Conservation (phyloP, 2,329 filamentous ascomycete genomes). For the Epichloe coenophiala region DNA sequence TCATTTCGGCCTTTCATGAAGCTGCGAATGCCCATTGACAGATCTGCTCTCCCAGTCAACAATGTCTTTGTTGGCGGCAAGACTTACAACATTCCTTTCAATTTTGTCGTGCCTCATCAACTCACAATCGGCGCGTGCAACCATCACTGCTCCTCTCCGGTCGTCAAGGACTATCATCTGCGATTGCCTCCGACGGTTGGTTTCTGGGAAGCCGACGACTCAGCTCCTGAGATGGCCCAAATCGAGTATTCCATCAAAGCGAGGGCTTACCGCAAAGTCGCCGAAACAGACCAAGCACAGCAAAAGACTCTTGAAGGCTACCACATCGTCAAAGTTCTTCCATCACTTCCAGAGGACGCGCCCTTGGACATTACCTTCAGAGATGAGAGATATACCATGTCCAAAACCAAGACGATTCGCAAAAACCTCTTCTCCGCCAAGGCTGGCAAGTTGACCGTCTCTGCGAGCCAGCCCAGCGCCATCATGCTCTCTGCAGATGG, state of each 20-base stretch:
- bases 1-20: constrained; percentile 42
- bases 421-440: constrained; percentile 39
- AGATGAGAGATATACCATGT: constrained; percentile 36
- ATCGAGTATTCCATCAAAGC: constrained; percentile 41
- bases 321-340: constrained; percentile 38
- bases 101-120: constrained; percentile 45
- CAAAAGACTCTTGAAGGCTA: constrained; percentile 26
- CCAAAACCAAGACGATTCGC: constrained; percentile 37
- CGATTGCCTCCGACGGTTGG: constrained; percentile 39
- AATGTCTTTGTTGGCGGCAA: constrained; percentile 33
- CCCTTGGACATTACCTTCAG: constrained; percentile 34
- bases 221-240: constrained; percentile 39
- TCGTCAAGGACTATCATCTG: constrained; percentile 37
- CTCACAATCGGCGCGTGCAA: constrained; percentile 43
- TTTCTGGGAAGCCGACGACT: constrained; percentile 39
- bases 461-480: constrained; percentile 32
- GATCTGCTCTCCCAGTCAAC: constrained; percentile 31
- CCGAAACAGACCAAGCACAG: not conserved
- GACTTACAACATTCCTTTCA: constrained; percentile 40
- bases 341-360: constrained; percentile 33
- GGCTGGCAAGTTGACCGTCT: constrained; percentile 34
- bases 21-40: constrained; percentile 37
- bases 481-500: constrained; percentile 38
- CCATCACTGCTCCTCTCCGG: constrained; percentile 30
- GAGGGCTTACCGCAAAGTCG: constrained; percentile 19